Percentiles rank a stretch among this genome's conserved stretches.
Conservation (phyloP, 1,139 yeast genomes). For the Diutina neorugosa region DNA sequence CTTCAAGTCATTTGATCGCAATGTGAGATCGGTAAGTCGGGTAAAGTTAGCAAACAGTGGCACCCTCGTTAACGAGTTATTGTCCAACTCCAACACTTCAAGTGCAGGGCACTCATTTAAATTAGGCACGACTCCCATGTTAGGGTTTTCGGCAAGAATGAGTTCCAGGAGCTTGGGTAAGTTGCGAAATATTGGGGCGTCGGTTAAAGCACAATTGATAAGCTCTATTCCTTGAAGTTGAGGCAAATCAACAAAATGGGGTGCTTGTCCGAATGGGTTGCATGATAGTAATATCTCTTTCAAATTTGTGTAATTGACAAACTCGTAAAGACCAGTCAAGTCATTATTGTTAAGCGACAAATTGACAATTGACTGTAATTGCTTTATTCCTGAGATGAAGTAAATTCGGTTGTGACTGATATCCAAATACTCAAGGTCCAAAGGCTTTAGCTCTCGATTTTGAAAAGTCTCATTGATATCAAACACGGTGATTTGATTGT, state of each 20-base stretch:
- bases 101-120: not conserved
- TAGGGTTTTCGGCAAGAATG: not conserved
- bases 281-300: not conserved
- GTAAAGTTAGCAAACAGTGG: not conserved
- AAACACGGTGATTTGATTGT: not conserved
- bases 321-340: not conserved
- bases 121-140: not conserved
- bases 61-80: not conserved
- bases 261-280: not conserved
- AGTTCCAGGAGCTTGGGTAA: not conserved
- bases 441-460: not conserved
- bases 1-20: not conserved
- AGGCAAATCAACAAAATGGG: not conserved
- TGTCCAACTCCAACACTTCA: not conserved
- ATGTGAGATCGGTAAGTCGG: not conserved
- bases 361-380: not conserved
- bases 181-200: not conserved
- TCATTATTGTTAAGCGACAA: not conserved
- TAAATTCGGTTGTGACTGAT: not conserved
- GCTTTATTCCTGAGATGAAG: not conserved
- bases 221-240: not conserved
- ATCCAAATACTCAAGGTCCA: not conserved
- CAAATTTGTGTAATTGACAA: not conserved
- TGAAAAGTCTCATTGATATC: not conserved
- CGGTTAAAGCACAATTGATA: not conserved